Evolutionary conservation across 169 alveolate genomes (phyloP).

Genomic region (Plasmodium relictum): DNA sequence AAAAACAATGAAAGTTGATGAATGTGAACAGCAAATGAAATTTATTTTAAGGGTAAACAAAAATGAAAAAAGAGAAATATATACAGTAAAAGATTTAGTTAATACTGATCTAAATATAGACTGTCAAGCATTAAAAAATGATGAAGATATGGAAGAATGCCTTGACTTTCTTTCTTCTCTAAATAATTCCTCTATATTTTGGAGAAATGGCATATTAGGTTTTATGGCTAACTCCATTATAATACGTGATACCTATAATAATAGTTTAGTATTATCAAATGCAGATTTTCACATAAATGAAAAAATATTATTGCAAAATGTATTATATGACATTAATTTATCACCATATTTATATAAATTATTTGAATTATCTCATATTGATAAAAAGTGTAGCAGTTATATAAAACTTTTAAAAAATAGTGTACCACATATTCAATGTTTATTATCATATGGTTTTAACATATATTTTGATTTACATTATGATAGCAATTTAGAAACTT

Average conservation of each 20-base stretch:
- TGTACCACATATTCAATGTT: slow-evolving; percentile 75
- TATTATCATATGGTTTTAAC: slow-evolving; percentile 56
- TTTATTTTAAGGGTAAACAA: slow-evolving; percentile 24
- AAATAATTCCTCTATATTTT: slow-evolving; percentile 58
- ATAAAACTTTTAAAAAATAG: slow-evolving; percentile 47
- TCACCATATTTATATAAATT: slow-evolving; percentile 72
- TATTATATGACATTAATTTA: slow-evolving; percentile 37
- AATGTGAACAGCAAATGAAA: slow-evolving; percentile 27
- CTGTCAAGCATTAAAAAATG: slow-evolving; percentile 52
- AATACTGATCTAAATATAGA: slow-evolving; percentile 32
- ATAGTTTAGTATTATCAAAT: slow-evolving; percentile 46
- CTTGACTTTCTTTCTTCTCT: slow-evolving; percentile 57
- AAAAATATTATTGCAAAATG: slow-evolving; percentile 65
- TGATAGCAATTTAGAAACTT: slow-evolving; percentile 25
- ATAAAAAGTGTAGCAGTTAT: slow-evolving; percentile 52
- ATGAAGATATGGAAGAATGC: slow-evolving; percentile 76
- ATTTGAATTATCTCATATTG: slow-evolving; percentile 61
- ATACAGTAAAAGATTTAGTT: slow-evolving; percentile 37
- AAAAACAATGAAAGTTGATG: slow-evolving; percentile 19
- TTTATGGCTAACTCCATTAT: slow-evolving; percentile 69
- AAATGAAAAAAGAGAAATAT: neutral
- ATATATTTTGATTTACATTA: slow-evolving; percentile 62
- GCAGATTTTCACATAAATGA: slow-evolving; percentile 49
- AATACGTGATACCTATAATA: slow-evolving; percentile 40
- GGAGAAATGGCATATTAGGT: slow-evolving; percentile 71